phyloP scores from a whole-genome alignment of 2,329 filamentous ascomycete genomes.

The Fonsecaea pedrosoi region DNA sequence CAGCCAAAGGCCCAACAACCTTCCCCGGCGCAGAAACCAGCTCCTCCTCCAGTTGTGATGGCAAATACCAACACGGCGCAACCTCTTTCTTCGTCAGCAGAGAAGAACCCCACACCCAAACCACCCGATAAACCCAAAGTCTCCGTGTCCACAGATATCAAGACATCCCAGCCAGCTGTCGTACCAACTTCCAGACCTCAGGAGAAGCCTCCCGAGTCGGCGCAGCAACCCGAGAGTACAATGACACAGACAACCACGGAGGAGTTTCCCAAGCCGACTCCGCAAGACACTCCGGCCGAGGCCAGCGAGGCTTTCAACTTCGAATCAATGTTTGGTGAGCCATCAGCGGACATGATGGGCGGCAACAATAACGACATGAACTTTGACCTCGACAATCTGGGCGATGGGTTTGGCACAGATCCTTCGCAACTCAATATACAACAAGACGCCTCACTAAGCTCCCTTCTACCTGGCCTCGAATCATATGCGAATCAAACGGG shows the following conservation, averaged over 20 bases:
- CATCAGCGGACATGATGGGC: slow-evolving; percentile 37
- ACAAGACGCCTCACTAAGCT: slow-evolving; percentile 39
- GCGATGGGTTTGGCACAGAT: slow-evolving; percentile 44
- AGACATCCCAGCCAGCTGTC: slow-evolving; percentile 21
- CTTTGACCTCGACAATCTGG: slow-evolving; percentile 48
- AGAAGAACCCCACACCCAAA: slow-evolving; percentile 23
- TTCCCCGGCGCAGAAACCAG: slow-evolving; percentile 8
- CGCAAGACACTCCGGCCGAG: slow-evolving; percentile 41
- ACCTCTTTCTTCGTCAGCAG: slow-evolving; percentile 2
- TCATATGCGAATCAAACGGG: slow-evolving; percentile 43
- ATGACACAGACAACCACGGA: slow-evolving; percentile 29
- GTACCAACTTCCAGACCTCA: slow-evolving; percentile 21
- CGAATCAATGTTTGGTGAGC: slow-evolving; percentile 49
- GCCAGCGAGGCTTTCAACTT: slow-evolving; percentile 49
- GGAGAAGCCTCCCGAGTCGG: slow-evolving; percentile 26
- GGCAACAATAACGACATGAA: slow-evolving; percentile 43
- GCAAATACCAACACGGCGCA: slow-evolving; percentile 4
- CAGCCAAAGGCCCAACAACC: slow-evolving; percentile 21
- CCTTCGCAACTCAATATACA: slow-evolving; percentile 46
- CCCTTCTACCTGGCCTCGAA: slow-evolving; percentile 45
- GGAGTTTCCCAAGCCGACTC: slow-evolving; percentile 37
- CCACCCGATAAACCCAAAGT: slow-evolving; percentile 26
- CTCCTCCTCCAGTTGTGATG: slow-evolving; percentile 6
- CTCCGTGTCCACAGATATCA: slow-evolving; percentile 24
- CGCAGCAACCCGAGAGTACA: slow-evolving; percentile 38